phyloP scores from a whole-genome alignment of 148 eudicot genomes.

The Linanthus parryae region DNA sequence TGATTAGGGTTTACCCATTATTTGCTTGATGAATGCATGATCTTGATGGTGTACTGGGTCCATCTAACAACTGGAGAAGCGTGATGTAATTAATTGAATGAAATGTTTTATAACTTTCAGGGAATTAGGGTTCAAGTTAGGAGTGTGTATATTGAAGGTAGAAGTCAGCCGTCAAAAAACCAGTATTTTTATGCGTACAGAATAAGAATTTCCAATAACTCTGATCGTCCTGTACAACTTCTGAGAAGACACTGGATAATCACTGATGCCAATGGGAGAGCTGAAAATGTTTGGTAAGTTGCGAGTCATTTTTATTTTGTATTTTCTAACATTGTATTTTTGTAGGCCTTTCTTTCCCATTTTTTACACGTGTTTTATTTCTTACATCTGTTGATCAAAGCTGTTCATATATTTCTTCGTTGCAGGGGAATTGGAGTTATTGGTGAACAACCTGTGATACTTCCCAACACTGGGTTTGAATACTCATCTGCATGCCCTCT shows the following conservation, averaged over 20 bases:
- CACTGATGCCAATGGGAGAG: conserved; percentile 74
- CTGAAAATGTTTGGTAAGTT: conserved; percentile 80
- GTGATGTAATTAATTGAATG: not conserved
- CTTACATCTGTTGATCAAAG: not conserved
- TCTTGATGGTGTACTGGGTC: not conserved
- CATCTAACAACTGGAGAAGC: not conserved
- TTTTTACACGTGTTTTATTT: not conserved
- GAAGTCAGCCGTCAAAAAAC: conserved; percentile 84
- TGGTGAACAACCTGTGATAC: conserved; percentile 96
- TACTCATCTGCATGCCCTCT: conserved; percentile 97
- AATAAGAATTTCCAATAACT: conserved; percentile 91
- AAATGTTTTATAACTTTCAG: conserved; percentile 23
- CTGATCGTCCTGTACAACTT: conserved; percentile 90
- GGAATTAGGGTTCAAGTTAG: conserved; percentile 95
- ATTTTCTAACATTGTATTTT: not conserved
- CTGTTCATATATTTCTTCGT: conserved; percentile 11
- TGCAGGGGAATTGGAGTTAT: conserved; percentile 89
- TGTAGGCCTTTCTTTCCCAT: not conserved
- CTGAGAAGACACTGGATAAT: conserved; percentile 98
- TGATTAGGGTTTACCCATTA: not conserved
- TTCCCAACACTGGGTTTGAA: conserved; percentile 92
- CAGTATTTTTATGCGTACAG: conserved; percentile 88
- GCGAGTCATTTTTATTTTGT: not conserved
- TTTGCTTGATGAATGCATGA: not conserved
- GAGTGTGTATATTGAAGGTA: conserved; percentile 84